Evolutionary conservation across 2,329 filamentous ascomycete species (phyloP), one percentile per base, ranked within the genome.

Genomic region (Trematosphaeria pertusa): DNA sequence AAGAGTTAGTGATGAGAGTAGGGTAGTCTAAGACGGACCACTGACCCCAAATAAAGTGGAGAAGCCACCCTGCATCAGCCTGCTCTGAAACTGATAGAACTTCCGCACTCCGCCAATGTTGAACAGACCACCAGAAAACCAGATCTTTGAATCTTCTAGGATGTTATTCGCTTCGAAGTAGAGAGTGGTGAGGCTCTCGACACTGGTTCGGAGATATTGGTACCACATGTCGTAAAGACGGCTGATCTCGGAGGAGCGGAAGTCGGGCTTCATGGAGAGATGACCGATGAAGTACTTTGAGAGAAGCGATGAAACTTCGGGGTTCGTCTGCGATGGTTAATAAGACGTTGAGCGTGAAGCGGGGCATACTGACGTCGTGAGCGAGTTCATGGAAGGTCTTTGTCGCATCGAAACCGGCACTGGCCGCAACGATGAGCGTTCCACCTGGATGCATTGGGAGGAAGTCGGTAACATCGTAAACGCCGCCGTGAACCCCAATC

Each of bases 221-320:
- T 74, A 65, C 78, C 79, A 82, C 5, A 80, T 69, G 50, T 80
- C 76, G 43, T 81, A 78, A 1, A 82, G 58, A 7, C 64, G 61
- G 1, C 71, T 71, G 14, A 82, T 63, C 7, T 81, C 78, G 0
- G 70, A 62, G 12, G 64, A 70, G 30, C 48, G 46, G 37, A 75
- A 79, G 33, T 80, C 73, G 0, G 79, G 78, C 61, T 81, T 81
- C 1, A 75, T 72, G 0, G 76, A 75, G 10, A 82, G 54, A 18
- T 81, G 76, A 0, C 79, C 79, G 7, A 82, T 75, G 42, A 81
- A 81, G 55, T 82, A 82, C 32, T 81, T 81, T 0, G 78, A 79
- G 3, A 82, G 59, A 1, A 82, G 70, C 56, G 77, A 80, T 3
- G 73, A 70, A 0, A 81, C 79, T 56, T 82, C 79, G 0, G 80